Evolutionary conservation across 1,284 basidiomycete genomes (phyloP).

Genomic region (Mycena sp.): DNA sequence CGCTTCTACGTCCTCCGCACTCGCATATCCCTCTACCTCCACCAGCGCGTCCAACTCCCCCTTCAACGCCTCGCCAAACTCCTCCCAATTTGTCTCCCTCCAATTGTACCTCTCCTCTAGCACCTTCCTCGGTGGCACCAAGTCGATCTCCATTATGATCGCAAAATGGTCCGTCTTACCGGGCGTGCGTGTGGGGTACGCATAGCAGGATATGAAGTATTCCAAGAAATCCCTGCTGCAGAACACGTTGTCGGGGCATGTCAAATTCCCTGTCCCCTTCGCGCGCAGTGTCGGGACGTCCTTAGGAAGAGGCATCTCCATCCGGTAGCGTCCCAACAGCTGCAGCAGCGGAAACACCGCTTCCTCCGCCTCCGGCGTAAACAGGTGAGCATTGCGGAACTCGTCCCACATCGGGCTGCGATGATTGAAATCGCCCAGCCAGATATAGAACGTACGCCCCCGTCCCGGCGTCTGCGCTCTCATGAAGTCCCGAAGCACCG

Average conservation of each 20-base stretch:
- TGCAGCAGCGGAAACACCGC: constrained; percentile 30
- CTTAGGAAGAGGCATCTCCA: constrained; percentile 40
- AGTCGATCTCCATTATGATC: constrained; percentile 3
- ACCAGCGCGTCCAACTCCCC: background rate
- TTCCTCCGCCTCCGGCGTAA: constrained; percentile 27
- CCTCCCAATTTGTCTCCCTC: background rate
- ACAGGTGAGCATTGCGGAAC: constrained; percentile 43
- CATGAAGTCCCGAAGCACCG: constrained; percentile 7
- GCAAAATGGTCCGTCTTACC: constrained; percentile 20
- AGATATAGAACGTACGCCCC: constrained; percentile 30
- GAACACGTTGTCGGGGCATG: constrained; percentile 48
- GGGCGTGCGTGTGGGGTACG: background rate
- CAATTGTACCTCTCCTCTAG: background rate
- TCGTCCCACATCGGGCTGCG: constrained; percentile 53
- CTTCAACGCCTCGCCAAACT: background rate
- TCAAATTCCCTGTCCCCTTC: constrained; percentile 38
- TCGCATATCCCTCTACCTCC: background rate
- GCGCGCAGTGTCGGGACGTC: constrained; percentile 42
- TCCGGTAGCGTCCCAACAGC: constrained; percentile 24
- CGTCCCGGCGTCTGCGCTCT: background rate
- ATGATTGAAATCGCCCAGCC: constrained; percentile 54
- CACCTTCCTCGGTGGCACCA: background rate
- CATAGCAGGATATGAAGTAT: constrained; percentile 25
- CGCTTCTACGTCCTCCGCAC: background rate
- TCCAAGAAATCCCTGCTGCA: constrained; percentile 22